Base-by-base conservation (phyloP, 306 rosid genomes). In the Citrullus amarus region DNA sequence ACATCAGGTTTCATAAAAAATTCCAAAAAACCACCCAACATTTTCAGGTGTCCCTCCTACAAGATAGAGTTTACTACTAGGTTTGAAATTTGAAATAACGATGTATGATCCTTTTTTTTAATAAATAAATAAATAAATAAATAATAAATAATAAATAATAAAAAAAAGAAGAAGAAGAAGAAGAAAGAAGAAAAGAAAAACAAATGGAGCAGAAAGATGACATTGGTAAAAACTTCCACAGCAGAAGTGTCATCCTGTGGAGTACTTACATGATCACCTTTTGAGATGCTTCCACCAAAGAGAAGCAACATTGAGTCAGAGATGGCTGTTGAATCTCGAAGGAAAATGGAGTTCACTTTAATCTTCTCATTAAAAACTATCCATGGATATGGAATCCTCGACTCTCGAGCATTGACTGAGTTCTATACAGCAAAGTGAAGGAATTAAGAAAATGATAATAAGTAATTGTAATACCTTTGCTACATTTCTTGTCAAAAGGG, bases 1-100 rank as follows among this genome's bases (percentile, higher is more conserved):
- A 92, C 79, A 28, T 85, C 81, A 36, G 99, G 91, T 62, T 87
- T 90, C 97, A 92, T 83, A 86, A 95, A 92, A 82, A 92, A 95
- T 87, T 92, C 99, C 46, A 92, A 79, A 86, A 88, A 96, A 78
- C 99, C 99, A 70, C 96, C 97, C 84, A 96, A 83, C 99, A 96
- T 90, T 91, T 90, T 92, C 72, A 92, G 73, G 83, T 90, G 97
- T 69, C 93, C 96, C 81, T 90, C 98, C 99, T 93, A 87, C 79
- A 56, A 84, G 43, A 82, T 46, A 83, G 75, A 84, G 57, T 55
- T 74, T 28, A 54, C 11, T 73, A 72, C 56, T 30, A 73, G 4
- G 9, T 50, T 15, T 34, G 4, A 13, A 72, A 72, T 72, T 13
- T 18, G 67, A 36, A 62, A 62, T 44, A 25, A 51, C 44, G 25